Evolutionary conservation across 1,284 basidiomycete genomes (phyloP).

Genomic region (Wolfiporia cocos): DNA sequence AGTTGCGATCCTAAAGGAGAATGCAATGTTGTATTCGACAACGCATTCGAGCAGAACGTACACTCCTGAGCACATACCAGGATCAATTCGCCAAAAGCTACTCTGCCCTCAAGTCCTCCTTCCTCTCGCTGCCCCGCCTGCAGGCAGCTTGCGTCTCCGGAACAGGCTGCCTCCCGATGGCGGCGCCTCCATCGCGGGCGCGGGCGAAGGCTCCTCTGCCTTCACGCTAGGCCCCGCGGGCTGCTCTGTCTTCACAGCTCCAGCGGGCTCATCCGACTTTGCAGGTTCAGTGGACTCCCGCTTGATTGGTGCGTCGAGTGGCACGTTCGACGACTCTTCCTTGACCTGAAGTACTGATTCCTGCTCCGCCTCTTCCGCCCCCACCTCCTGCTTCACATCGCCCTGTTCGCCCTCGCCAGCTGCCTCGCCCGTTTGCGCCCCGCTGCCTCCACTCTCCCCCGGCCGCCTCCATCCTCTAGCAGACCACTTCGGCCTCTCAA

Average conservation of each 20-base stretch:
- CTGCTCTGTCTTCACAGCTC: conserved; percentile 12
- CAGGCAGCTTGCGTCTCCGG: conserved; percentile 37
- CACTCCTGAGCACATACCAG: no score
- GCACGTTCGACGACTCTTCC: conserved; percentile 4
- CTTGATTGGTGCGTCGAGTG: conserved; percentile 9
- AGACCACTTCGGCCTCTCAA: conserved; percentile 29
- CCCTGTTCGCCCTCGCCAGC: background rate
- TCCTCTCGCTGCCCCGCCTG: conserved; percentile 25
- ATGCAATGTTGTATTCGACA: no score
- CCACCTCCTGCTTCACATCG: background rate
- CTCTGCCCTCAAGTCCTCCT: conserved; percentile 17
- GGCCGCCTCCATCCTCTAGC: conserved; percentile 33
- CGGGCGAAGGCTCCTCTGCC: conserved; percentile 8
- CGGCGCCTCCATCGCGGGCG: conserved; percentile 7
- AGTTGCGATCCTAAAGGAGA: no score
- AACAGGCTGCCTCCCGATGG: conserved; percentile 30
- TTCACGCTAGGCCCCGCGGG: conserved; percentile 6
- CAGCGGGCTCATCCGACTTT: conserved; percentile 5
- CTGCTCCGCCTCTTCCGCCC: background rate
- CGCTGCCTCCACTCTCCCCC: conserved; percentile 17
- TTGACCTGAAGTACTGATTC: conserved; percentile 8
- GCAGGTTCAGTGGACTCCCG: background rate
- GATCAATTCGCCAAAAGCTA: no score
- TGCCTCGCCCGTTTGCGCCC: background rate
- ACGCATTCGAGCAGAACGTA: no score